Conservation (phyloP, 2,329 filamentous ascomycete genomes). For the Arthrobotrys sinensis region DNA sequence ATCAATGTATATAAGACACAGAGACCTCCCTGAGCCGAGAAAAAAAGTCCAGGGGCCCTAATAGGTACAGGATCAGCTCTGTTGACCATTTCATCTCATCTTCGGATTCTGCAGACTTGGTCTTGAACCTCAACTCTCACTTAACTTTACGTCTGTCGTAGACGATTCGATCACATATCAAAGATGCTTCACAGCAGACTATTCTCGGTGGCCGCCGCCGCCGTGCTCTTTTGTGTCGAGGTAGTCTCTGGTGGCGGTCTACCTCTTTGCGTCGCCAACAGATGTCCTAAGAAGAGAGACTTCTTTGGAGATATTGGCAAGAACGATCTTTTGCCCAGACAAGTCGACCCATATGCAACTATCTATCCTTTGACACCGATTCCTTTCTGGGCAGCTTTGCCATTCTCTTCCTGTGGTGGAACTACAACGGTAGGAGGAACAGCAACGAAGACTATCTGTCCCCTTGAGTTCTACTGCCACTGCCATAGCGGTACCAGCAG, state of each 20-base stretch:
- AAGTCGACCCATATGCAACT: conserved; percentile 54
- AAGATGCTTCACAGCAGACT: conserved; percentile 45
- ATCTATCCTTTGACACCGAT: conserved; percentile 57
- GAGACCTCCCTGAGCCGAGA: conserved; percentile 55
- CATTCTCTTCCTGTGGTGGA: conserved; percentile 48
- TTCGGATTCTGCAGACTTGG: conserved; percentile 49
- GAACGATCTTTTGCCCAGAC: conserved; percentile 43
- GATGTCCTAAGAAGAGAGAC: conserved; percentile 59
- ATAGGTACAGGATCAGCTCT: conserved; percentile 59
- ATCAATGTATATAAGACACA: conserved; percentile 58
- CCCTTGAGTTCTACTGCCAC: conserved; percentile 48
- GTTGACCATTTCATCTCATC: conserved; percentile 58
- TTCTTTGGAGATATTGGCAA: conserved; percentile 51
- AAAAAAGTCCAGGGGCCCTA: conserved; percentile 48
- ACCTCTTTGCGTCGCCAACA: conserved; percentile 56
- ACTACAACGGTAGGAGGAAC: conserved; percentile 26
- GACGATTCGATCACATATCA: conserved; percentile 2
- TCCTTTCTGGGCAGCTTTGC: conserved; percentile 53
- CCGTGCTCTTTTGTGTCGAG: conserved; percentile 33
- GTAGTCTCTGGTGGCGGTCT: conserved; percentile 36
- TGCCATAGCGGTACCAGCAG: conserved; percentile 35
- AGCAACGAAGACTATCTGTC: conserved; percentile 54
- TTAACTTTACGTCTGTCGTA: conserved; percentile 32
- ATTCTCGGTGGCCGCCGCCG: conserved; percentile 29
- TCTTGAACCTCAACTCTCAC: conserved; percentile 34